Percentiles rank a stretch among this genome's conserved stretches.
These are phyloP conservation scores for Pichia exigua DNA, from an alignment of 805 yeast genomes.

Conservation along the genomic window DNA sequence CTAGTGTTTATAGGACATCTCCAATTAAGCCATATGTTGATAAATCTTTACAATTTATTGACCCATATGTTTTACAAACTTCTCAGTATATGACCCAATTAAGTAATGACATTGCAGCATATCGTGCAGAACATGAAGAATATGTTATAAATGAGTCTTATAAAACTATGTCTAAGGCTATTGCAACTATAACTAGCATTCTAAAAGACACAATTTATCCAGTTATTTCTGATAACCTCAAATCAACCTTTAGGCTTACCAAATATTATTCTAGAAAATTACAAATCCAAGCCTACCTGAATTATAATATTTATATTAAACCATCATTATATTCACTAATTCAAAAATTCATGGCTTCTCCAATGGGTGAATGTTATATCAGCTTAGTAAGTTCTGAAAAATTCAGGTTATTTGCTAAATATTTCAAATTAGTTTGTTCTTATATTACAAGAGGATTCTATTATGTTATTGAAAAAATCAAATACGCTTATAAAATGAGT, in stretches of 20 bases:
- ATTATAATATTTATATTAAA: slow-evolving; percentile 19
- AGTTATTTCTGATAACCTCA: neutral
- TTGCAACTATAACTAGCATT: neutral
- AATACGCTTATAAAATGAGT: slow-evolving; percentile 16
- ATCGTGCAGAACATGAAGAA: slow-evolving; percentile 7
- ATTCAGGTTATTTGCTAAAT: slow-evolving; percentile 4
- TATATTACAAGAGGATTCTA: slow-evolving; percentile 4
- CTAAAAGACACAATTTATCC: slow-evolving; percentile 14
- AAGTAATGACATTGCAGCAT: neutral
- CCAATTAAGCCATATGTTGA: slow-evolving; percentile 7
- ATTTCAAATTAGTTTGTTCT: slow-evolving; percentile 1
- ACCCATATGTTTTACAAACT: neutral
- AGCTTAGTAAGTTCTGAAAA: slow-evolving; percentile 10
- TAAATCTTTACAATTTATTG: neutral
- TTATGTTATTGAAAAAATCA: slow-evolving; percentile 9
- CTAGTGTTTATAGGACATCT: neutral
- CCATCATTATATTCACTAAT: slow-evolving; percentile 15
- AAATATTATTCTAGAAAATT: slow-evolving; percentile 7
- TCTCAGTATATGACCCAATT: neutral
- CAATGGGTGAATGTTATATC: slow-evolving; percentile 17
- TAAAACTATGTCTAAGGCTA: neutral
- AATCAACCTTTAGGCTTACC: slow-evolving; percentile 4
- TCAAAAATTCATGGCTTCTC: slow-evolving; percentile 12
- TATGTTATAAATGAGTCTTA: slow-evolving; percentile 1
- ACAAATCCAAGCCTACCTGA: slow-evolving; percentile 10